These are phyloP conservation scores for cucumber (Cucumis sativus) DNA, from an alignment of 306 rosid species.

Conservation along the genomic window Cucumber_9930_V3 NC_026660.2:7996001-7996500, in stretches of 20 bases:
- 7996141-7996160: not conserved
- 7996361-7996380: not conserved
- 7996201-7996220: no score
- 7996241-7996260: no score
- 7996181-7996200: no score
- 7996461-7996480: not conserved
- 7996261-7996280: no score
- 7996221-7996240: no score
- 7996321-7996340: no score
- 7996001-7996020: not conserved
- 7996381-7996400: not conserved
- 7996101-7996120: not conserved
- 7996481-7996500: not conserved
- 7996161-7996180: no score
- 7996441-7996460: not conserved
- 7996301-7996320: no score
- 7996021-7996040: not conserved
- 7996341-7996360: no score
- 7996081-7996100: not conserved
- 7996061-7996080: not conserved
- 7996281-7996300: no score
- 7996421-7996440: not conserved
- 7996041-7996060: not conserved
- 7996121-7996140: not conserved
- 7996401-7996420: not conserved